Conservation (phyloP, 2,329 filamentous ascomycete species). For the Botrytis pseudocinerea region DNA sequence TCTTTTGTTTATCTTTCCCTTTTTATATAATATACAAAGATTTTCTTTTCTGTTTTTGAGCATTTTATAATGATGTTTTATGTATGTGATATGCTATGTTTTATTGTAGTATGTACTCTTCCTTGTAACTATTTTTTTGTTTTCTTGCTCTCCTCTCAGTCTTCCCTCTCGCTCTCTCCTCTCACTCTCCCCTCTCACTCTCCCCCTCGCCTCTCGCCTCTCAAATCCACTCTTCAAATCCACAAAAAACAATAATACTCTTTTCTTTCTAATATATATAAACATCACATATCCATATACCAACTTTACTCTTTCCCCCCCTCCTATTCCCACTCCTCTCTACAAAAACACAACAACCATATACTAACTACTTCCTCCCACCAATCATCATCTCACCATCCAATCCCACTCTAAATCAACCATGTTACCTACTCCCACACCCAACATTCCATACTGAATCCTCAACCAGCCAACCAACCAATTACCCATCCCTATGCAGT, state of each 20-base stretch:
- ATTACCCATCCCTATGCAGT: too few species aligned
- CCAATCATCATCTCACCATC: too few species aligned
- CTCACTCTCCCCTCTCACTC: too few species aligned
- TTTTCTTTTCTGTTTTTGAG: accelerated
- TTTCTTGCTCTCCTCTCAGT: too few species aligned
- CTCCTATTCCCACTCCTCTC: too few species aligned
- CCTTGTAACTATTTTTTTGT: neutral
- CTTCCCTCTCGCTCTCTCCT: too few species aligned
- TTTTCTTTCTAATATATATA: neutral
- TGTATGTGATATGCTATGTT: neutral
- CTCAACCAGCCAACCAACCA: too few species aligned
- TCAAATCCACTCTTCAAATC: too few species aligned
- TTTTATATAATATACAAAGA: neutral
- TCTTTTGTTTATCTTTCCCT: neutral
- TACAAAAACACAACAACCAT: neutral
- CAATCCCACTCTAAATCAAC: neutral
- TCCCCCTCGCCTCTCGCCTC: too few species aligned
- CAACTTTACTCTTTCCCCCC: neutral
- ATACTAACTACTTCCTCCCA: too few species aligned
- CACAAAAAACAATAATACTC: too few species aligned
- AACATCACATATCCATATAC: neutral
- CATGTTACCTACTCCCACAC: neutral
- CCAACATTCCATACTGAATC: neutral
- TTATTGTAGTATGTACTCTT: accelerated
- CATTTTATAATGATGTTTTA: neutral